Conservation (phyloP, 1,139 yeast species). For the Hansenula sp. region DNA sequence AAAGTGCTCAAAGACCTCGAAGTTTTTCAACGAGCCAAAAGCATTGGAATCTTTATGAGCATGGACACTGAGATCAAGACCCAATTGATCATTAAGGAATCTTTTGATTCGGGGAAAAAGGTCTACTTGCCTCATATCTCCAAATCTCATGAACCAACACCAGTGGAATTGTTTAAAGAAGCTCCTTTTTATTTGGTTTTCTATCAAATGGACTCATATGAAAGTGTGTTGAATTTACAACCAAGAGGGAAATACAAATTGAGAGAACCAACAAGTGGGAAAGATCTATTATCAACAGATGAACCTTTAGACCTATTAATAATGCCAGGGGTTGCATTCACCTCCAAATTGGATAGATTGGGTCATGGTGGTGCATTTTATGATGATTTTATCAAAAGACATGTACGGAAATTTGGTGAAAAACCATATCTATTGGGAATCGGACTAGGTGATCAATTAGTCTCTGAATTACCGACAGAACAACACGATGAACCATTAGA, state of each 20-base stretch:
- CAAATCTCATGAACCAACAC: conserved; percentile 20
- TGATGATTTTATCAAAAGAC: conserved; percentile 68
- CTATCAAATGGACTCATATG: conserved; percentile 41
- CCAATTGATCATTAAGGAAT: conserved; percentile 39
- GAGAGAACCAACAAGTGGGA: conserved; percentile 54
- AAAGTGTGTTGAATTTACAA: conserved; percentile 40
- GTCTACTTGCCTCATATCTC: conserved; percentile 54
- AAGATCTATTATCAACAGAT: conserved; percentile 20
- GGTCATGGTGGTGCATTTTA: conserved; percentile 96
- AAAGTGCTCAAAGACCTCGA: conserved; percentile 31
- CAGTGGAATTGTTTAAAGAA: conserved; percentile 19
- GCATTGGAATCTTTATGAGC: conserved; percentile 60
- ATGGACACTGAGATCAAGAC: conserved; percentile 70
- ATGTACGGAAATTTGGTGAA: conserved; percentile 21
- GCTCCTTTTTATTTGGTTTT: conserved; percentile 56
- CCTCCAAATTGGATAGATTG: conserved; percentile 49
- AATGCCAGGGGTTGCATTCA: conserved; percentile 86
- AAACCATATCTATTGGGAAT: conserved; percentile 57
- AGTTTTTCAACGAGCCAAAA: conserved; percentile 40
- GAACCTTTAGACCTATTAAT: conserved; percentile 59
- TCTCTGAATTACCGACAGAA: conserved; percentile 57
- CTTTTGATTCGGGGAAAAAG: conserved; percentile 40
- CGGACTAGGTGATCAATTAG: conserved; percentile 69
- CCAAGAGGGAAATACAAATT: conserved; percentile 72
- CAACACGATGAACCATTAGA: conserved; percentile 69